Evolutionary conservation across 495 filamentous ascomycete genomes (phyloP).

Genomic region (Annulohypoxylon moriforme): DNA sequence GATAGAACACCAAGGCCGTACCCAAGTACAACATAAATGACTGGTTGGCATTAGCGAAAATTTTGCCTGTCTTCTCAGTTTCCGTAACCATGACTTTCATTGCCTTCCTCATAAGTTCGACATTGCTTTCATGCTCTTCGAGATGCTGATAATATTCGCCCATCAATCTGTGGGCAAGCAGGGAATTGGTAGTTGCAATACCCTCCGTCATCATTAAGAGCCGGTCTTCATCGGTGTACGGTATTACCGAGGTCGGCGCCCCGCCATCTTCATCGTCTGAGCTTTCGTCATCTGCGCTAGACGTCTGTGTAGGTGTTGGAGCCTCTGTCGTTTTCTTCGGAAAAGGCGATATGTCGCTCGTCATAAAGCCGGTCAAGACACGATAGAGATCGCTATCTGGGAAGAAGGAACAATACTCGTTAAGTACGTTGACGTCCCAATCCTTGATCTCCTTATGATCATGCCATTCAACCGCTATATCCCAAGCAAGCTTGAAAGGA

Average conservation of each 20-base stretch:
- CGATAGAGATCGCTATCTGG: conserved; percentile 83
- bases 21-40: conserved; percentile 79
- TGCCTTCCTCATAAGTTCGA: conserved; percentile 80
- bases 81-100: conserved; percentile 68
- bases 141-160: conserved; percentile 84
- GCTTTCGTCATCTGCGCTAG: conserved; percentile 51
- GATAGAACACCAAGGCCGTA: conserved; percentile 85
- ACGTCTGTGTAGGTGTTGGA: conserved; percentile 29
- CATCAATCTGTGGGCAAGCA: conserved; percentile 86
- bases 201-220: conserved; percentile 87
- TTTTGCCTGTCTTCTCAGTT: conserved; percentile 70
- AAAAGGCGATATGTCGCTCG: conserved; percentile 87
- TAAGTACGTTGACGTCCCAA: conserved; percentile 78
- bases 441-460: conserved; percentile 76
- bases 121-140: conserved; percentile 87
- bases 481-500: conserved; percentile 90
- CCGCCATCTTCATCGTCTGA: conserved; percentile 66
- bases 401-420: conserved; percentile 85
- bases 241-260: conserved; percentile 59
- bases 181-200: conserved; percentile 75
- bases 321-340: conserved; percentile 52
- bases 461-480: conserved; percentile 87
- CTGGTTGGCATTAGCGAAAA: conserved; percentile 74
- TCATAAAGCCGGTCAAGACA: conserved; percentile 81
- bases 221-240: conserved; percentile 74